Conservation (phyloP, 768 basidiomycete genomes). For the Gautieria morchelliformis region DNA sequence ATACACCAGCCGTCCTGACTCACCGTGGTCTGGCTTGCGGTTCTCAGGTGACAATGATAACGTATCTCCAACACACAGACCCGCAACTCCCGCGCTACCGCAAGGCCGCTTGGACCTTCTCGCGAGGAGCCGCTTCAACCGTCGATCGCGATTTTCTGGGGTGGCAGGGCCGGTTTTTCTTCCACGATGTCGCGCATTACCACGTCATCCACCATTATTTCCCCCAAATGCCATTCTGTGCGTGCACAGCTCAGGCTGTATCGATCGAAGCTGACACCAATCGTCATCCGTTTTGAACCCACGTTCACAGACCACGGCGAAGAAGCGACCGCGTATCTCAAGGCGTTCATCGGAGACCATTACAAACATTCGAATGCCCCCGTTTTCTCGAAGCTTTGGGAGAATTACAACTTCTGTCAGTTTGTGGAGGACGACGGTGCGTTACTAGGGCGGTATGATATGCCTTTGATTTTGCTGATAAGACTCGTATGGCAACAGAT, state of each 20-base stretch:
- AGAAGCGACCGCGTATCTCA: background rate
- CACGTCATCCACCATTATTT: constrained; percentile 3
- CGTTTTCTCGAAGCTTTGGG: constrained; percentile 2
- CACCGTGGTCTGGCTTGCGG: background rate
- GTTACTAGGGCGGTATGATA: background rate
- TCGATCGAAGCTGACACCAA: background rate
- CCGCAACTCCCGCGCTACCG: constrained; percentile 47
- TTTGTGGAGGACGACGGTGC: constrained; percentile 6
- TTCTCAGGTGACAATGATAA: background rate
- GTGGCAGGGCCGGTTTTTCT: constrained; percentile 1
- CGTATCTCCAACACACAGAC: constrained; percentile 45
- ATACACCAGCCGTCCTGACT: background rate
- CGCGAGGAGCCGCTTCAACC: background rate
- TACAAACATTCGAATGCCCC: background rate
- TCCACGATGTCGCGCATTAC: constrained; percentile 1
- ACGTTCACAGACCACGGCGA: background rate
- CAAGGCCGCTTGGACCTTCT: constrained; percentile 20
- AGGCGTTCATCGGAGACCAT: background rate
- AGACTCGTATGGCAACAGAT: background rate
- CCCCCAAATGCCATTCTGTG: background rate
- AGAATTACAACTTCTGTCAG: constrained; percentile 1
- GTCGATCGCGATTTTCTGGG: background rate
- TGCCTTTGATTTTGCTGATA: background rate
- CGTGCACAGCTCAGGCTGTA: background rate
- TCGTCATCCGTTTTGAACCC: background rate